Conservation (phyloP, 345 rosid genomes). For the Brassica incana region DNA sequence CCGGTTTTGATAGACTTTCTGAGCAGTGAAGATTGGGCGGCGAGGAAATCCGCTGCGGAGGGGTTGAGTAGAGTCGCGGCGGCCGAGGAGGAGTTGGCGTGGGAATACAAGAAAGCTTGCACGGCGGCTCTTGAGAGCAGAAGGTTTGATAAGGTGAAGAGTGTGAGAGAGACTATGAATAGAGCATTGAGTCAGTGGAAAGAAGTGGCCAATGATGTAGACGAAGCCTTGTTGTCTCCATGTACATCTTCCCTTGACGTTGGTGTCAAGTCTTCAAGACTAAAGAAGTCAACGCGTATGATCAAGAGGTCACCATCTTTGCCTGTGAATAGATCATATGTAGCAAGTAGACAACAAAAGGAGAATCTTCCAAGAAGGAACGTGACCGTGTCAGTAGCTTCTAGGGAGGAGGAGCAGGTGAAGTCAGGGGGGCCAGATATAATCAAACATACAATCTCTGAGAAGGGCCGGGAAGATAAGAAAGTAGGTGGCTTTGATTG, state of each 20-base stretch:
- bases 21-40: constrained; percentile 81
- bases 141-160: constrained; percentile 92
- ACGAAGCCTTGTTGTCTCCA: constrained; percentile 46
- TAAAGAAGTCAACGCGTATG: constrained; percentile 54
- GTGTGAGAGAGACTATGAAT: constrained; percentile 90
- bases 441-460: constrained; percentile 53
- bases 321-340: constrained; percentile 35
- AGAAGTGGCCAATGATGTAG: constrained; percentile 51
- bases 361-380: constrained; percentile 39
- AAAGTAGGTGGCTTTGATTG: constrained; percentile 41
- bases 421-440: constrained; percentile 45
- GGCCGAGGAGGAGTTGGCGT: constrained; percentile 68
- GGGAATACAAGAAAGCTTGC: constrained; percentile 51
- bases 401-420: constrained; percentile 38
- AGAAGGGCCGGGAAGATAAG: constrained; percentile 33
- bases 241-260: constrained; percentile 41
- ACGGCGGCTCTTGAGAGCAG: constrained; percentile 59
- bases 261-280: constrained; percentile 44
- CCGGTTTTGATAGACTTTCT: constrained; percentile 64
- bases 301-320: constrained; percentile 57
- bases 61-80: constrained; percentile 69
- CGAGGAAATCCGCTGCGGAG: constrained; percentile 94
- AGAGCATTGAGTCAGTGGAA: constrained; percentile 75
- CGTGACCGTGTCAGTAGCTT: constrained; percentile 19
- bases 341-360: constrained; percentile 39